A percentile compares a stretch with the other conserved stretches of the same genome.
Evolutionary conservation across 2,329 filamentous ascomycete genomes (phyloP).

Genomic region (Elsinoe perseae): DNA sequence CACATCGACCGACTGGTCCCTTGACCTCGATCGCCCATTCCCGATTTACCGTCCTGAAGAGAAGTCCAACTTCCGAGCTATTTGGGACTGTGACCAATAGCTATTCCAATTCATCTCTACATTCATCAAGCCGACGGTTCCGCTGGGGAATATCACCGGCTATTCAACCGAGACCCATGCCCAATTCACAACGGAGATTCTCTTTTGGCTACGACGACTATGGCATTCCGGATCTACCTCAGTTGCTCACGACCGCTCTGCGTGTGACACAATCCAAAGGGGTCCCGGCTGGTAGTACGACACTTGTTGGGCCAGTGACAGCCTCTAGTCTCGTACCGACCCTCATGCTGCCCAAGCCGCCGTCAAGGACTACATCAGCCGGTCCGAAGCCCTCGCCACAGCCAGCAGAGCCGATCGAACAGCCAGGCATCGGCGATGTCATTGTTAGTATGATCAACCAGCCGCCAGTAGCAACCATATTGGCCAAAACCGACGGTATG

Average conservation of each 20-base stretch:
- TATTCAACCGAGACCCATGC: neutral
- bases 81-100: neutral
- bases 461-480: neutral
- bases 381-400: neutral
- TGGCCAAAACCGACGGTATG: no score
- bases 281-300: neutral
- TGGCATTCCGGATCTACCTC: neutral
- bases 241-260: neutral
- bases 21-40: neutral
- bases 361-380: neutral
- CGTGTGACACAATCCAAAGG: neutral
- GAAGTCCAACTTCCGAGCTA: neutral
- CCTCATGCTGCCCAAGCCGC: neutral
- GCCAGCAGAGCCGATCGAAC: neutral
- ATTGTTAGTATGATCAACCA: neutral
- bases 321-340: neutral
- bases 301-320: neutral
- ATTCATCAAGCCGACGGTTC: neutral
- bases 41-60: neutral
- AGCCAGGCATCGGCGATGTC: neutral
- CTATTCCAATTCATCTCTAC: neutral
- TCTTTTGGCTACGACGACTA: neutral
- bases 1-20: neutral
- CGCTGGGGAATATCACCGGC: neutral
- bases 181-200: neutral